Percentiles rank a stretch among this genome's conserved stretches.
These are phyloP conservation scores for Larix kaempferi DNA, from an alignment of 75 land plant species.

Conservation along the genomic window DNA sequence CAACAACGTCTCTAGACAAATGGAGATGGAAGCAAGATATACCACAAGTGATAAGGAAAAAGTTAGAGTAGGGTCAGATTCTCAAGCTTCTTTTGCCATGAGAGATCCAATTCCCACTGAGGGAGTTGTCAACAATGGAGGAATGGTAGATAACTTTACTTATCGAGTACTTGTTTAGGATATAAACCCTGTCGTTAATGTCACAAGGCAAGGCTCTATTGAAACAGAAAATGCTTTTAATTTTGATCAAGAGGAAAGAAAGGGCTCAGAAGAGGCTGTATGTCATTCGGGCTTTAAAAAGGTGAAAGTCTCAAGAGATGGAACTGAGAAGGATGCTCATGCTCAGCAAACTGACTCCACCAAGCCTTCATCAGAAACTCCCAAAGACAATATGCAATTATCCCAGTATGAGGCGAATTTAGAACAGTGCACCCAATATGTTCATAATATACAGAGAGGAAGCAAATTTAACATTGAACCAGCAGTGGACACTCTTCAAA, in stretches of 20 bases:
- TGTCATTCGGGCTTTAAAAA: neutral
- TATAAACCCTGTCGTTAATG: neutral
- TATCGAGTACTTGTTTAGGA: neutral
- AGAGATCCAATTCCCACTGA: neutral
- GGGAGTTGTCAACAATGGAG: neutral
- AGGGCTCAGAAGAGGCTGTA: neutral
- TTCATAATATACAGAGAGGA: neutral
- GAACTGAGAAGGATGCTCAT: neutral
- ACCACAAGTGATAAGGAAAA: neutral
- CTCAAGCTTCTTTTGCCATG: neutral
- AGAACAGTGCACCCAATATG: neutral
- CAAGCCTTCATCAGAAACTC: constrained; percentile 1
- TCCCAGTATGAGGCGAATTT: neutral
- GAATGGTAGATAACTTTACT: neutral
- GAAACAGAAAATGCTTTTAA: neutral
- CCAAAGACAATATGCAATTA: neutral
- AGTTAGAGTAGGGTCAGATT: neutral
- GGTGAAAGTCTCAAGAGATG: neutral
- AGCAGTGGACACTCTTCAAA: neutral
- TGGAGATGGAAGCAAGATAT: neutral
- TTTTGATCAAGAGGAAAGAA: neutral
- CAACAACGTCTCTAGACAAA: neutral
- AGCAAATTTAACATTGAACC: neutral
- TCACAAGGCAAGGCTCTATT: neutral
- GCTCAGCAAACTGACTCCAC: neutral